Evolutionary conservation across 116 monocot genomes (phyloP).

Genomic region (Zostera marina): DNA sequence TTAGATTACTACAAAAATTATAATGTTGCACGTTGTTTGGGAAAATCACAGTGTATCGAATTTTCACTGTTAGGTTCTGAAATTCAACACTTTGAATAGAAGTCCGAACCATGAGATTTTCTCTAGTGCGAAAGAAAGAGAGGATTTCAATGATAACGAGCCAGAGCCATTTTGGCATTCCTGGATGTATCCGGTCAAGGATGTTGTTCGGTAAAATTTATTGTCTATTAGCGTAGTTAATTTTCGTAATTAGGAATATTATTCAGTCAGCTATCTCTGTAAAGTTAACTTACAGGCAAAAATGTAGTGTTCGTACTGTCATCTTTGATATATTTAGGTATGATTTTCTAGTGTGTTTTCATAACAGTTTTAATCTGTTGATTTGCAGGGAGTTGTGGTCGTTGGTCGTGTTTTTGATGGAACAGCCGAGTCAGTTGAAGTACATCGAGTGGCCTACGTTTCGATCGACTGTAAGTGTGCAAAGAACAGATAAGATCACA

Average conservation of each 20-base stretch:
- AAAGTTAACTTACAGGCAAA: too few relatives aligned
- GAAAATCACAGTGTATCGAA: too few relatives aligned
- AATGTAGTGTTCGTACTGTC: too few relatives aligned
- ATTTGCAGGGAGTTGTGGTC: slow-evolving; percentile 37
- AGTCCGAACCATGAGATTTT: neutral
- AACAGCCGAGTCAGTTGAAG: slow-evolving; percentile 86
- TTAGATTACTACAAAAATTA: too few relatives aligned
- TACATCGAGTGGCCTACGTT: slow-evolving; percentile 83
- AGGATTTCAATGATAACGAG: neutral
- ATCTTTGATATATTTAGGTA: too few relatives aligned
- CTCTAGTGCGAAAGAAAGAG: neutral
- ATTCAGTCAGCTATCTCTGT: too few relatives aligned
- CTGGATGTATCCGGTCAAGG: slow-evolving; percentile 30
- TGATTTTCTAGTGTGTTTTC: neutral
- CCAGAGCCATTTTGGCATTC: too few relatives aligned
- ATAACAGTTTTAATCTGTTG: neutral
- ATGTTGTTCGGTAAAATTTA: slow-evolving; percentile 24
- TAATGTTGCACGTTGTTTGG: too few relatives aligned
- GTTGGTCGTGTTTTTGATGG: slow-evolving; percentile 43
- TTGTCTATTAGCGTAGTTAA: too few relatives aligned
- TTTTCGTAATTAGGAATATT: too few relatives aligned
- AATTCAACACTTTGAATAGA: neutral
- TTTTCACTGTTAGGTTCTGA: neutral
- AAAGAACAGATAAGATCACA: too few relatives aligned
- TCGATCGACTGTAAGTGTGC: slow-evolving; percentile 42